Conservation (phyloP, 805 yeast species). For the Candida takata region DNA sequence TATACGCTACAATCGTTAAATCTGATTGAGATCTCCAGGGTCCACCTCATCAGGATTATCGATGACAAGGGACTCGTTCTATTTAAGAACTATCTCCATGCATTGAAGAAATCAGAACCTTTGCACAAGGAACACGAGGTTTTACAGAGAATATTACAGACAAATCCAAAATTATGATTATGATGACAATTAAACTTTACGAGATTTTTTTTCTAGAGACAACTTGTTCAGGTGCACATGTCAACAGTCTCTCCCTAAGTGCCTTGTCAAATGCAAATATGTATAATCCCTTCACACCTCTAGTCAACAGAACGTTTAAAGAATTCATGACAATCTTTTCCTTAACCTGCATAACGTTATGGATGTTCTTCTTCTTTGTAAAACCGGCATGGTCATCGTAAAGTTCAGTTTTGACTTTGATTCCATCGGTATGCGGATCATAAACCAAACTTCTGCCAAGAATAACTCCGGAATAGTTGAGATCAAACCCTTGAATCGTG, state of each 20-base stretch:
- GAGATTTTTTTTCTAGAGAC: slow-evolving; percentile 5
- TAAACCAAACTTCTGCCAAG: slow-evolving; percentile 37
- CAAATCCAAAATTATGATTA: neutral
- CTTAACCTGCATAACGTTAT: slow-evolving; percentile 29
- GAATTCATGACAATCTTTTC: slow-evolving; percentile 37
- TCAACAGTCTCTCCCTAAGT: slow-evolving; percentile 28
- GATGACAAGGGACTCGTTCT: slow-evolving; percentile 9
- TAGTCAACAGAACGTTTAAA: slow-evolving; percentile 36
- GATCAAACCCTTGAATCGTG: slow-evolving; percentile 41
- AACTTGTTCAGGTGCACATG: slow-evolving; percentile 10
- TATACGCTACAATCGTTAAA: slow-evolving; percentile 16
- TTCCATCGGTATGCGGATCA: slow-evolving; percentile 28
- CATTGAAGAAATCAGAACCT: slow-evolving; percentile 5
- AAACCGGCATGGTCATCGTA: slow-evolving; percentile 43
- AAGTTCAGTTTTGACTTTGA: slow-evolving; percentile 29
- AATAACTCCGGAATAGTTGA: slow-evolving; percentile 41
- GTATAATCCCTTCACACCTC: slow-evolving; percentile 38
- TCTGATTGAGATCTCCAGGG: slow-evolving; percentile 10
- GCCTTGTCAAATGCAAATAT: slow-evolving; percentile 36
- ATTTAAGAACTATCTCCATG: slow-evolving; percentile 8
- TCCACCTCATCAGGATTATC: slow-evolving; percentile 9
- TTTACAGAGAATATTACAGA: slow-evolving; percentile 1
- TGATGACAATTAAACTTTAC: no score
- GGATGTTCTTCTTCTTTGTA: slow-evolving; percentile 34
- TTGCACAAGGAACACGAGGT: slow-evolving; percentile 4